A percentile compares a stretch with the other conserved stretches of the same genome.
phyloP scores from a whole-genome alignment of 257 asterid genomes.

The Eucommia ulmoides region DNA sequence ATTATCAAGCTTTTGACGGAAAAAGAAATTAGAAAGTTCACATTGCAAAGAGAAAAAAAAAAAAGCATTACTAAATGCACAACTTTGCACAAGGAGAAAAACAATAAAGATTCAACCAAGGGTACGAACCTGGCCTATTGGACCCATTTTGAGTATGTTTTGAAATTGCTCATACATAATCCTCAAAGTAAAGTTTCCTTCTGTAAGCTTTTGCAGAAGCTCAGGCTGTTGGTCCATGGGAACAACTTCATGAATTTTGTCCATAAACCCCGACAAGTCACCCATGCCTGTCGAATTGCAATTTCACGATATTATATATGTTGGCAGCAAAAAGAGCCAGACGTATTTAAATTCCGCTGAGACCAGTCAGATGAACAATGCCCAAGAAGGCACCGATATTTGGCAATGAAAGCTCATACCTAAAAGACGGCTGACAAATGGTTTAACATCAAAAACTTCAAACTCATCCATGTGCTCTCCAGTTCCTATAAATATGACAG shows the following conservation, averaged over 20 bases:
- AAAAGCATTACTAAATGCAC: constrained; percentile 3
- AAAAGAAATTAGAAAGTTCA: background rate
- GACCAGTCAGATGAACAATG: no score
- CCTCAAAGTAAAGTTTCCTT: constrained; percentile 84
- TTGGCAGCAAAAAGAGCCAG: no score
- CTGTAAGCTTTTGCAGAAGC: constrained; percentile 90
- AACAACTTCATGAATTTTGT: constrained; percentile 90
- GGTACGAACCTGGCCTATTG: constrained; percentile 77
- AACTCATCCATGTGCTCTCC: constrained; percentile 99
- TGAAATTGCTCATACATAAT: constrained; percentile 91
- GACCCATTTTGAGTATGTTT: constrained; percentile 87
- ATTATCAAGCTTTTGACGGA: no score
- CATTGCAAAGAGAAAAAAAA: background rate
- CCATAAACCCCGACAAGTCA: constrained; percentile 98
- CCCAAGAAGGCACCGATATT: no score
- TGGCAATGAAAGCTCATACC: no score
- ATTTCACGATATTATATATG: no score
- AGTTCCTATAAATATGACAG: constrained; percentile 83
- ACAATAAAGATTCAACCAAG: constrained; percentile 6
- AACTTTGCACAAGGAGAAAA: constrained; percentile 5
- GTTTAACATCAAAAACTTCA: constrained; percentile 91
- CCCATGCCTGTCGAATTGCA: constrained; percentile 80
- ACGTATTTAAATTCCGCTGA: no score
- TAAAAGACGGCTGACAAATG: constrained; percentile 95
- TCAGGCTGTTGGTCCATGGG: constrained; percentile 99